Base-by-base conservation (phyloP, 1,284 basidiomycete genomes). In the Sphaerobolus stellatus region DNA sequence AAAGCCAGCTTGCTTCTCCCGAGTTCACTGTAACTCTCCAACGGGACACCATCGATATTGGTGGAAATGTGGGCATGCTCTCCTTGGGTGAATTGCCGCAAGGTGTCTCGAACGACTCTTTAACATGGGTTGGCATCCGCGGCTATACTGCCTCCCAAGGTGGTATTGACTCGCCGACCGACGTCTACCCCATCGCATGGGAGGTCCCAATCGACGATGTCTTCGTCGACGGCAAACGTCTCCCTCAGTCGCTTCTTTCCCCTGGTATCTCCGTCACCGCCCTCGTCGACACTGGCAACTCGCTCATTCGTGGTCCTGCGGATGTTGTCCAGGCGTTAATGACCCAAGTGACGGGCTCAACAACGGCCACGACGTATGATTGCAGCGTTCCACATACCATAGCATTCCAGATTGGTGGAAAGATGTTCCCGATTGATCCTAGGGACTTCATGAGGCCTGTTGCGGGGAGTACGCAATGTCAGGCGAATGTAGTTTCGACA, bases 381-480 rank as follows among this genome's bases (percentile, higher is more conserved):
- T 81, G 80, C 65, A 63, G 68, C 5, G 67, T 69, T 5, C 74
- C 82, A 2, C 85, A 85, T 59, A 79, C 66, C 2, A 67, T 88
- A 20, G 68, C 74, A 1, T 88, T 86, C 67, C 69, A 82, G 59
- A 84, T 88, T 48, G 82, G 79, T 24, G 85, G 85, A 2, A 74
- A 73, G 63, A 67, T 77, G 54, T 88, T 88, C 69, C 77, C 82
- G 4, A 75, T 86, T 31, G 86, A 87, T 64, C 81, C 85, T 27
- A 77, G 83, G 33, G 85, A 88, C 65, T 83, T 88, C 58, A 67
- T 79, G 13, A 64, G 68, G 5, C 65, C 67, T 25, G 30, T 27
- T 16, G 22, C 13, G 1, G 47, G 50, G 20, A 46, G 36, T 46
- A 22, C 34, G 29, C n/a, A 56, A 27, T 58, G 56, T 36, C n/a